Evolutionary conservation across 495 filamentous ascomycete genomes (phyloP).

Genomic region (Wilcoxina mikolae): DNA sequence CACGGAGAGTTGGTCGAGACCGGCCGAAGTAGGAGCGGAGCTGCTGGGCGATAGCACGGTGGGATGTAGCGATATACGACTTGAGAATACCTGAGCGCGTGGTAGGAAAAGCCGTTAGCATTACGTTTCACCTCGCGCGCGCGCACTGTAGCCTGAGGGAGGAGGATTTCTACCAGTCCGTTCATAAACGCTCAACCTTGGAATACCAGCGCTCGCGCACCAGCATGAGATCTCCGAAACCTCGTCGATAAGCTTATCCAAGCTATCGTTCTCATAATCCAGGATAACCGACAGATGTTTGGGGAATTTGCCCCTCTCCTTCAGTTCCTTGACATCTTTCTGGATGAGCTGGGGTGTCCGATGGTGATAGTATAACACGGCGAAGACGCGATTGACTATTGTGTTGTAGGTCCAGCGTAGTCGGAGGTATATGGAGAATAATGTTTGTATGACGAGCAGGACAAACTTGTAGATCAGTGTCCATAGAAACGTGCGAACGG

Average conservation of each 20-base stretch:
- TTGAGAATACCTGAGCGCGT: slow-evolving; percentile 74
- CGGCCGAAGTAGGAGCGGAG: slow-evolving; percentile 72
- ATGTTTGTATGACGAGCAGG: slow-evolving; percentile 46
- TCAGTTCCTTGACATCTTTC: slow-evolving; percentile 59
- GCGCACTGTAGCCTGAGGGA: neutral
- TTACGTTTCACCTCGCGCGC: neutral
- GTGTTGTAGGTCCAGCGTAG: slow-evolving; percentile 64
- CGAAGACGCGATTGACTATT: slow-evolving; percentile 55
- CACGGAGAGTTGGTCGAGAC: slow-evolving; percentile 48
- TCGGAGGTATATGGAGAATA: slow-evolving; percentile 79
- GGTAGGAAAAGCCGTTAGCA: neutral
- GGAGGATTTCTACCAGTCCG: slow-evolving; percentile 51
- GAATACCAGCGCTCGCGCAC: slow-evolving; percentile 76
- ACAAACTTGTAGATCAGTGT: slow-evolving; percentile 21
- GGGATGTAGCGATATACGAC: slow-evolving; percentile 60
- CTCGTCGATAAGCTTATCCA: slow-evolving; percentile 77
- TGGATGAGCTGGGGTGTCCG: slow-evolving; percentile 80
- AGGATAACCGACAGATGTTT: slow-evolving; percentile 79
- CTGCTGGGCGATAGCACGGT: slow-evolving; percentile 55
- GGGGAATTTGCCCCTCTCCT: slow-evolving; percentile 40
- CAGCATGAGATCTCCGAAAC: slow-evolving; percentile 79
- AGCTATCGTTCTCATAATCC: slow-evolving; percentile 51
- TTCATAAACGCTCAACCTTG: slow-evolving; percentile 77
- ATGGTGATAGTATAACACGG: slow-evolving; percentile 82
- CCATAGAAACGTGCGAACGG: slow-evolving; percentile 21